Evolutionary conservation across 805 yeast genomes (phyloP), one percentile per base, ranked within the genome.

Genomic region (Aciculoconidium aculeatum): DNA sequence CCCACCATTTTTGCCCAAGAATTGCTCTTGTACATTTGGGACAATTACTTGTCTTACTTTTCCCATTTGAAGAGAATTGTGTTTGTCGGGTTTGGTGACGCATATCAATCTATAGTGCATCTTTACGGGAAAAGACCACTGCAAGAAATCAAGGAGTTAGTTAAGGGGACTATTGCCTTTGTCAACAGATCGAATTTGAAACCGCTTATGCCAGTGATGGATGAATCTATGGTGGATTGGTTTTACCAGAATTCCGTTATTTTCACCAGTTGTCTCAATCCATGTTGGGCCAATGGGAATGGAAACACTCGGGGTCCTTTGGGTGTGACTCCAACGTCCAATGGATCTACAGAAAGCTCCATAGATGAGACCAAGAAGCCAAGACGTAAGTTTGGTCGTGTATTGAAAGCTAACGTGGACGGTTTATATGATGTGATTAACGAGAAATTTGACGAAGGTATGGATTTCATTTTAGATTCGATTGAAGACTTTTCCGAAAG

Each of bases 171-270:
- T 2, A 73, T 82, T 15, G 76, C 75, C 34, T 85, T 78, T 49
- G 62, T 81, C 17, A 86, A 80, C 39, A 70, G 79, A 27, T 70
- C 78, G 2, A 67, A 71, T n/a, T 61, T 90, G 45, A 74, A 83
- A 40, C 78, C 94, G 2, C 68, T 90, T 25, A 85, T 85, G 4
- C 88, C 96, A 4, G 70, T 85, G 14, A 76, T 87, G 46, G 97
- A 90, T 53, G 97, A 92, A 54, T 75, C 81, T 6, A 71, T 88
- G 59, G 72, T 83, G 11, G 96, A 88, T 48, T 88, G 96, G 96
- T 92, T 77, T 55, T 87, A 77, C 60, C 77, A 78, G 40, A 81
- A 84, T 45, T 85, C 96, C 2, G 70, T 90, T 15, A 73, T 90
- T 1, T 88, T 87, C 55, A 75, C 96, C 3, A 69, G 85, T 28